Evolutionary conservation across 805 yeast species (phyloP).

Genomic region (Yarrowia keelungensis): DNA sequence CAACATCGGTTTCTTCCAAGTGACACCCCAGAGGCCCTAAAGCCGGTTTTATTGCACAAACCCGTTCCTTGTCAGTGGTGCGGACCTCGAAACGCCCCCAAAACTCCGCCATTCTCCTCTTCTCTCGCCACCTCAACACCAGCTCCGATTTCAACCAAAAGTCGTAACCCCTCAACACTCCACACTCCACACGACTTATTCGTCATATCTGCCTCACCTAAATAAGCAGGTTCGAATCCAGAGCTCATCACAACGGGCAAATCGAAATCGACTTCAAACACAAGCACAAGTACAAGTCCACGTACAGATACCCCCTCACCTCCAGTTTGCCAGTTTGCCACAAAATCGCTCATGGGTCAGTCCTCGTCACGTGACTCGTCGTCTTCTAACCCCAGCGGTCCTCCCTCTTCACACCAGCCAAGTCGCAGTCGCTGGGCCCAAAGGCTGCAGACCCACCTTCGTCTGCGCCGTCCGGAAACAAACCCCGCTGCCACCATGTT

Average conservation of each 20-base stretch:
- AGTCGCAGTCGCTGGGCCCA: slow-evolving; percentile 12
- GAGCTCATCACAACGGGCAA: neutral
- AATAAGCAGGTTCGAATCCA: neutral
- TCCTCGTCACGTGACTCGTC: slow-evolving; percentile 34
- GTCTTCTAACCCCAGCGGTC: slow-evolving; percentile 32
- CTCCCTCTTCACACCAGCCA: slow-evolving; percentile 6
- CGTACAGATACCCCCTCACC: neutral
- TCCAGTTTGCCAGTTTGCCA: too few relatives aligned
- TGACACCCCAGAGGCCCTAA: slow-evolving; percentile 20
- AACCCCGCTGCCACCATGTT: slow-evolving; percentile 24
- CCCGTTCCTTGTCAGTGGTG: neutral
- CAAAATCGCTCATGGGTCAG: slow-evolving; percentile 36
- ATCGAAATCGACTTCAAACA: neutral
- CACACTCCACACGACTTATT: slow-evolving; percentile 1
- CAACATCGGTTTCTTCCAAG: slow-evolving; percentile 26
- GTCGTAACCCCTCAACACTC: neutral
- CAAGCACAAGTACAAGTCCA: too few relatives aligned
- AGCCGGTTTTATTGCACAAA: neutral
- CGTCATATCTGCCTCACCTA: slow-evolving; percentile 2
- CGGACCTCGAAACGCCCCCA: too few relatives aligned
- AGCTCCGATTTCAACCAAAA: neutral
- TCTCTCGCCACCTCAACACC: neutral
- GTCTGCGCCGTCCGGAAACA: slow-evolving; percentile 18
- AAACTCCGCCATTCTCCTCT: too few relatives aligned
- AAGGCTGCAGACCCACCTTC: slow-evolving; percentile 29